A percentile compares a stretch with the other conserved stretches of the same genome.
These are phyloP conservation scores for Nicotiana tomentosiformis DNA, from an alignment of 257 asterid species.

Conservation along the genomic window DNA sequence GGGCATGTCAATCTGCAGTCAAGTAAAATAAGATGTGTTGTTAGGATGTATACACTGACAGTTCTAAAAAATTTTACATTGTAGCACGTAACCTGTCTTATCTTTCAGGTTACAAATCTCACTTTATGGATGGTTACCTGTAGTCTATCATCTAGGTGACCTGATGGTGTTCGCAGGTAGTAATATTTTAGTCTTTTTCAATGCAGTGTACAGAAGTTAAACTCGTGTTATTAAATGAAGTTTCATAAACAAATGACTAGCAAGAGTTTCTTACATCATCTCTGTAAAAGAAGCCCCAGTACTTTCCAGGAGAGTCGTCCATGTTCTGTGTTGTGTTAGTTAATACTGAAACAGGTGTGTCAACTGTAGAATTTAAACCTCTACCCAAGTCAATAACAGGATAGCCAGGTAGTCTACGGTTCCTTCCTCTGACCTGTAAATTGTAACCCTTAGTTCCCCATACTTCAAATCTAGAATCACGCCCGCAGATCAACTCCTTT, in stretches of 20 bases:
- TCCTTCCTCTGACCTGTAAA: slow-evolving; percentile 67
- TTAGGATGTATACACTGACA: no score
- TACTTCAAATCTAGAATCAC: slow-evolving; percentile 85
- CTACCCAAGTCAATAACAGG: slow-evolving; percentile 42
- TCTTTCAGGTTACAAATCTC: no score
- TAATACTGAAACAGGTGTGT: slow-evolving; percentile 18
- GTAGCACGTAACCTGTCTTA: no score
- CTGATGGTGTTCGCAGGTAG: no score
- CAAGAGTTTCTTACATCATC: slow-evolving; percentile 60
- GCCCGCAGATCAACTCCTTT: slow-evolving; percentile 70
- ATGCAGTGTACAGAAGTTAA: no score
- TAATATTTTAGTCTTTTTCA: no score
- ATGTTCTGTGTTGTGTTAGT: slow-evolving; percentile 27
- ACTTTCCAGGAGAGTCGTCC: slow-evolving; percentile 42
- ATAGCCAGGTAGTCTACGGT: slow-evolving; percentile 69
- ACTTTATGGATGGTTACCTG: no score
- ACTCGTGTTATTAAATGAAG: not conserved
- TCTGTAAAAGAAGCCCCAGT: slow-evolving; percentile 59
- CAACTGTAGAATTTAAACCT: slow-evolving; percentile 51
- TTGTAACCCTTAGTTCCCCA: slow-evolving; percentile 87
- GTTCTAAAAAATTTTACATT: no score
- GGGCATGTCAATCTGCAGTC: slow-evolving; percentile 73
- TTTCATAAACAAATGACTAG: not conserved
- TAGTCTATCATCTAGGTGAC: no score
- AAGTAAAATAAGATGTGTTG: not conserved